Evolutionary conservation across 768 basidiomycete genomes (phyloP).

Genomic region (Guyanaporus albipodus): DNA sequence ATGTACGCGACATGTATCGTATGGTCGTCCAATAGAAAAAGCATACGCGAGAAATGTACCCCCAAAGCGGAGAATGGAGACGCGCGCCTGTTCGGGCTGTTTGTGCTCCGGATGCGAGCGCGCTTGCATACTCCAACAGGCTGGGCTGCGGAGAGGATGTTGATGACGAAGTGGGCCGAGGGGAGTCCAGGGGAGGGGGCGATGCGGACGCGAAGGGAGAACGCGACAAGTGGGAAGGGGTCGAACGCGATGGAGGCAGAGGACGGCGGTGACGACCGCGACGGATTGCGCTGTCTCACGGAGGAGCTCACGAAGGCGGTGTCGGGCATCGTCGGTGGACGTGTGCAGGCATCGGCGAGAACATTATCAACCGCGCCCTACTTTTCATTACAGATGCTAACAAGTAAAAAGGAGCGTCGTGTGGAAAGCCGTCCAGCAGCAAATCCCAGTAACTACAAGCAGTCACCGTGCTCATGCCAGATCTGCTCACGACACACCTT

Average conservation of each 20-base stretch:
- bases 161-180: slow-evolving; percentile 63
- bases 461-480: slow-evolving; percentile 1
- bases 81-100: no score
- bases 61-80: no score
- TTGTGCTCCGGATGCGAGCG: no score
- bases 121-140: no score
- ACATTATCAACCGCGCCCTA: no score
- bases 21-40: no score
- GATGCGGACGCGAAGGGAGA: slow-evolving; percentile 68
- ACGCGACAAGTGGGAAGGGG: slow-evolving; percentile 83
- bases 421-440: slow-evolving; percentile 15
- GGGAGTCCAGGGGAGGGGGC: neutral
- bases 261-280: slow-evolving; percentile 71
- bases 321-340: slow-evolving; percentile 12
- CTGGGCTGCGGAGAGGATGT: slow-evolving; percentile 72
- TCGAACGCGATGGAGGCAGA: slow-evolving; percentile 90
- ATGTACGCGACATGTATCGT: no score
- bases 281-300: slow-evolving; percentile 82
- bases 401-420: slow-evolving; percentile 9
- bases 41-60: no score
- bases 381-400: neutral
- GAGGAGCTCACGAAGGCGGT: slow-evolving; percentile 52
- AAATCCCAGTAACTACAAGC: slow-evolving; percentile 12
- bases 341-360: slow-evolving; percentile 7
- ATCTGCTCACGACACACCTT: slow-evolving; percentile 7